Base-by-base conservation (phyloP, 768 basidiomycete species). In the Mycena alexandri region DNA sequence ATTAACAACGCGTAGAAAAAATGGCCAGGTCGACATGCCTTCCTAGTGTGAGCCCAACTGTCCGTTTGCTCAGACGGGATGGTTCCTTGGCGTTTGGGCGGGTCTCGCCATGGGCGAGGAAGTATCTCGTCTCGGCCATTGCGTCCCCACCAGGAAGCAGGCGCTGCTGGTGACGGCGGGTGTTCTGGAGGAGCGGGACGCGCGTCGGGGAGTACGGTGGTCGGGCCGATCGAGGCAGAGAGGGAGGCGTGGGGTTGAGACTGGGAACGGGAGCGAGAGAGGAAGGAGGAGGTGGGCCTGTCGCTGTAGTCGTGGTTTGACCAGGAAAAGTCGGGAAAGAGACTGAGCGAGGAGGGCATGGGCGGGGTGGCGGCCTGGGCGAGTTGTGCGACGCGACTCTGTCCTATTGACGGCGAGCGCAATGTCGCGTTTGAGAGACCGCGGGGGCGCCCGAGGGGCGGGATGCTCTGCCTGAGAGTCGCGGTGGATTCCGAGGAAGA, bases 11-110 rank as follows among this genome's bases (percentile, higher is more conserved):
- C 21, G 24, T 17, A 3, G 12, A 25, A 65, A 25, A 61, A 34
- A 43, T 22, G 33, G n/a, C 48, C 61, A 58, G 62, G 57, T 63
- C 14, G 22, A 65, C 58, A 67, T 36, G 53, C 70, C 63, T 71
- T 68, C 7, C 51, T 52, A 12, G 70, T 74, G 33, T 71, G 71
- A 12, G 57, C 63, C 67, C 73, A 75, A 22, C 64, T 70, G 25
- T 74, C 71, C 7, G 71, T 70, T 60, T 75, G 74, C 47, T 75
- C 74, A n/a, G 71, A 68, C 2, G 74, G 74, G 46, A 75, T 42
- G 19, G 69, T 74, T 48, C 68, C 58, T 47, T 70, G 41, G 29
- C 71, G 70, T 53, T 54, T 54, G n/a, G 70, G 67, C 33, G 67
- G 61, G 48, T 71, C 67, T 33, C 67, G 41, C 67, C 70, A 71